Base-by-base conservation (phyloP, 1,284 basidiomycete genomes). In the Earliella scabrosa region DNA sequence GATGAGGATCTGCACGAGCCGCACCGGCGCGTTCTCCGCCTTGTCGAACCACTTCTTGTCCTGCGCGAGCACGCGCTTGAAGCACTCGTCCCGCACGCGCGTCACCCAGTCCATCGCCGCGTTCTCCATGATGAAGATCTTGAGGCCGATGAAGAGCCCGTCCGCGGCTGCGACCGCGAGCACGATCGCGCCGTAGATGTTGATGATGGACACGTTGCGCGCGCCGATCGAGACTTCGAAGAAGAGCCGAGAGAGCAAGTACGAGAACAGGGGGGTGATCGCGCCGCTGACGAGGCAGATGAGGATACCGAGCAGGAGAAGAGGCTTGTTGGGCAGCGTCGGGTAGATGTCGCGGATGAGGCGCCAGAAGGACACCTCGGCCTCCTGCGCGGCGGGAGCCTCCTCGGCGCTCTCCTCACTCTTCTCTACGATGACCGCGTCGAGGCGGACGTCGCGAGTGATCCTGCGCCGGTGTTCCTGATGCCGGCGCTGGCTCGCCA, bases 41-140 rank as follows among this genome's bases (percentile, higher is more conserved):
- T 77, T 74, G 74, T 98, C 95, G 71, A 96, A 98, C 86, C 90
- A 99, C n/a, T 80, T 72, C 73, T 93, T 94, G 73, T 97, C 95
- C 72, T 98, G 96, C 1, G 74, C 70, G 27, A 98, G 75, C 14
- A 98, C 76, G 31, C 76, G 82, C 16, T 68, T 63, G 65, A 90
- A 89, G 6, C 84, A 86, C 0, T 64, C 61, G 34, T 77, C 72
- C 10, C 97, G 87, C 29, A 98, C 70, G 20, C 69, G 66, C 9
- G 84, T 85, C 13, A 93, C 82, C 96, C 96, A 98, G 7, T 73
- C 71, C 69, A 92, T 87, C 0, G 86, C 89, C 1, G 85, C 76
- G 2, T 77, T 78, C 72, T 97, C 92, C 77, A 95, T 87, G 55
- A 90, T 69, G 66, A 86, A 86, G 73, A 88, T 92, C 73, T 93